A percentile compares a stretch with the other conserved stretches of the same genome.
Evolutionary conservation across 305 asterid genomes (phyloP).

Genomic region (Fraxinus nigra): DNA sequence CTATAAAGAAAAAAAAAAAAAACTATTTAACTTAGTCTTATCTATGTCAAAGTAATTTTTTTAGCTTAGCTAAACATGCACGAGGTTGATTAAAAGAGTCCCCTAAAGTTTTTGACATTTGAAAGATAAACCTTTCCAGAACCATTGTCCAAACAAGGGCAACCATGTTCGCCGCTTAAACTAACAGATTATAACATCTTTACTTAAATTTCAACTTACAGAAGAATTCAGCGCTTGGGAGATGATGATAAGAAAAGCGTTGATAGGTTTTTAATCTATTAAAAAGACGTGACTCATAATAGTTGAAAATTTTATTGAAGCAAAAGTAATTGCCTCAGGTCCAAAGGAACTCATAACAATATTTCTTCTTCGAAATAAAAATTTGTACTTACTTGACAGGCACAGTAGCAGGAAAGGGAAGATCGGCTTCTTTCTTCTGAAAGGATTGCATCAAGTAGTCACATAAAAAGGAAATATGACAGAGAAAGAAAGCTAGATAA

Average conservation of each 20-base stretch:
- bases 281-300: background rate
- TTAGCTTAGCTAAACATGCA: background rate
- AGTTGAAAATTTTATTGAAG: background rate
- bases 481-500: background rate
- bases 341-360: background rate
- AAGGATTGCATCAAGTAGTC: constrained; percentile 22
- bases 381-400: constrained; percentile 40
- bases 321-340: background rate
- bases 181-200: background rate
- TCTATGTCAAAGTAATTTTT: background rate
- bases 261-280: background rate
- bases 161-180: background rate
- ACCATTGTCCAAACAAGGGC: background rate
- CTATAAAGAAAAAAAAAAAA: background rate
- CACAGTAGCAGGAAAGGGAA: constrained; percentile 28
- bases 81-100: background rate
- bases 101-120: background rate
- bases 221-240: background rate
- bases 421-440: constrained; percentile 30
- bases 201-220: background rate
- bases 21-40: background rate
- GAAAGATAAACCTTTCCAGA: background rate
- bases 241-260: background rate
- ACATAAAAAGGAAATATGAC: background rate
- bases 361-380: background rate